Conservation (phyloP, 73 alveolate genomes). For the Tetrahymena borealis region DNA sequence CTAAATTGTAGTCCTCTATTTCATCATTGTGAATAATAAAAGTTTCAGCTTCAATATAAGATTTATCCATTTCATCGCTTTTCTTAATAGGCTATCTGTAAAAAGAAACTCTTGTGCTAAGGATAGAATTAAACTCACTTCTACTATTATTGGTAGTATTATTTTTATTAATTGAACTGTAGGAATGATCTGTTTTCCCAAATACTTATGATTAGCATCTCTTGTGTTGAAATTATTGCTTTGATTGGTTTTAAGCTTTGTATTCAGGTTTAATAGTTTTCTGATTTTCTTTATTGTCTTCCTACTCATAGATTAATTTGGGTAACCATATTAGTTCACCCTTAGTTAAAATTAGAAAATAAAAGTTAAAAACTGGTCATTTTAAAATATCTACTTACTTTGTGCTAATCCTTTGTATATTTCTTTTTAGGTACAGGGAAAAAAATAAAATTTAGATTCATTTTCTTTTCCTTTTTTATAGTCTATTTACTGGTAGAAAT, state of each 20-base stretch:
- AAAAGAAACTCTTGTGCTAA: not conserved
- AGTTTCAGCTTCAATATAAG: not conserved
- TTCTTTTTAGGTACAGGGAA: not conserved
- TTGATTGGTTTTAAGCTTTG: not conserved
- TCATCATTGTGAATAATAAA: not conserved
- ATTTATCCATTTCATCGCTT: not conserved
- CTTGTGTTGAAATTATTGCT: not conserved
- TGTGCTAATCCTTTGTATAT: not conserved
- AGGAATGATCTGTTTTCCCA: not conserved
- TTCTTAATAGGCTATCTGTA: not conserved
- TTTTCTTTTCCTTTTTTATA: not conserved
- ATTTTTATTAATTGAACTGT: not conserved
- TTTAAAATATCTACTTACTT: not conserved
- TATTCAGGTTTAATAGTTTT: not conserved
- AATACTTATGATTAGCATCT: not conserved
- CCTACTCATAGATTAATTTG: not conserved
- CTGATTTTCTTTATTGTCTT: not conserved
- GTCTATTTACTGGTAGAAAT: not conserved
- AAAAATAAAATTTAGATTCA: not conserved
- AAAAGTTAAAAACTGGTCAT: not conserved
- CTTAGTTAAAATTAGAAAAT: not conserved
- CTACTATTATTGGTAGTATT: not conserved
- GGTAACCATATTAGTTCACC: not conserved
- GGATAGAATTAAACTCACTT: not conserved
- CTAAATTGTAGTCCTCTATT: not conserved